These are phyloP conservation scores for Salix viminalis DNA, from an alignment of 345 rosid genomes.

Conservation along the genomic window DNA sequence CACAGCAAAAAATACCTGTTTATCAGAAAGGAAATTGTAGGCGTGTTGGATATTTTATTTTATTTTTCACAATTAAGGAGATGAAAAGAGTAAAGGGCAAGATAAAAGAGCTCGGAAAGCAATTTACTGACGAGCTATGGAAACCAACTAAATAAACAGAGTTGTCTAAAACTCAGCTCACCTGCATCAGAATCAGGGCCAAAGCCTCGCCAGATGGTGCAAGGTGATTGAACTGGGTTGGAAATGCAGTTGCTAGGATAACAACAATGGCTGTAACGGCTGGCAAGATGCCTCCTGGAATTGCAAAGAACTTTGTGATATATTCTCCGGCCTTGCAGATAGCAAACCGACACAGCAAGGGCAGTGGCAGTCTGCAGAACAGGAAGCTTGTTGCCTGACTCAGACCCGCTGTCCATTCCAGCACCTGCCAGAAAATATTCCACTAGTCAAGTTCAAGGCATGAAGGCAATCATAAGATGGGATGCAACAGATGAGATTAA, in stretches of 20 bases:
- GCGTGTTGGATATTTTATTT: background rate
- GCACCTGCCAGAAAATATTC: constrained; percentile 34
- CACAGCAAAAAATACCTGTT: constrained; percentile 79
- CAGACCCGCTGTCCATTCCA: constrained; percentile 31
- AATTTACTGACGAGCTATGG: too few species aligned
- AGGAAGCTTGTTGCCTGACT: constrained; percentile 45
- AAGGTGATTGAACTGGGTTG: constrained; percentile 59
- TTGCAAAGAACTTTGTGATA: constrained; percentile 47
- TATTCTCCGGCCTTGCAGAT: constrained; percentile 69
- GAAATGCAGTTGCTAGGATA: constrained; percentile 63
- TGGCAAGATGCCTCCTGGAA: constrained; percentile 50
- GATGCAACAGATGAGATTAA: background rate
- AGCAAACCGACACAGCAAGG: constrained; percentile 64
- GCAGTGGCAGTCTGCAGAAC: constrained; percentile 58
- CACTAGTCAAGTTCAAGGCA: background rate
- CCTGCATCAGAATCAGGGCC: constrained; percentile 94
- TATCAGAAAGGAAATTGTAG: background rate
- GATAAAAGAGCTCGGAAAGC: too few species aligned
- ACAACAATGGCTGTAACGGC: constrained; percentile 74
- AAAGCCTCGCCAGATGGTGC: constrained; percentile 89
- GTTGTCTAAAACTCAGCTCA: constrained; percentile 22
- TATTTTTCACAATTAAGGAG: background rate
- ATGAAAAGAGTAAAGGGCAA: background rate
- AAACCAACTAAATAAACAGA: background rate
- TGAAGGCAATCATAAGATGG: background rate